Conservation (phyloP, 805 yeast species). For the Wickerhamomyces ciferrii region DNA sequence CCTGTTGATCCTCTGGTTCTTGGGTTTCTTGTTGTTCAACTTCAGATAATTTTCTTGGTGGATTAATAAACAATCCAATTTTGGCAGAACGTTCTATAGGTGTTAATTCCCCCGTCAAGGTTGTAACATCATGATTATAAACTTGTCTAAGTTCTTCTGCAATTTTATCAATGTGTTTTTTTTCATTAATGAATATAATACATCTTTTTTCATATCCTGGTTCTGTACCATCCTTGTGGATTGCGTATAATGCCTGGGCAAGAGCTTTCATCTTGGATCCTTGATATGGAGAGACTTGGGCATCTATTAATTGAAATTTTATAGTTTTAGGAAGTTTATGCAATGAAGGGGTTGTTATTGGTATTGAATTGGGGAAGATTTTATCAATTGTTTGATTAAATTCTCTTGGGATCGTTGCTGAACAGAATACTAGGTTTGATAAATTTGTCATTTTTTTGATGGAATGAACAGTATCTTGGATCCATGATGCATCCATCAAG, state of each 20-base stretch:
- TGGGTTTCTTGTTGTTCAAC: slow-evolving; percentile 18
- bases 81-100: slow-evolving; percentile 53
- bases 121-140: slow-evolving; percentile 55
- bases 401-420: slow-evolving; percentile 85
- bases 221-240: slow-evolving; percentile 80
- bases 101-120: slow-evolving; percentile 61
- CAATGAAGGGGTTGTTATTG: slow-evolving; percentile 73
- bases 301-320: slow-evolving; percentile 70
- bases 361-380: slow-evolving; percentile 58
- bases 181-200: slow-evolving; percentile 78
- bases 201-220: slow-evolving; percentile 70
- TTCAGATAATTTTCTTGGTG: slow-evolving; percentile 39
- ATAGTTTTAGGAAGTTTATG: slow-evolving; percentile 81
- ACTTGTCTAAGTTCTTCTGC: slow-evolving; percentile 45
- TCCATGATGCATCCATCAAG: slow-evolving; percentile 75
- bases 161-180: slow-evolving; percentile 54
- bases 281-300: slow-evolving; percentile 71
- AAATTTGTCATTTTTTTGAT: slow-evolving; percentile 47
- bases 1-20: slow-evolving; percentile 6
- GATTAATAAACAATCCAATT: slow-evolving; percentile 58
- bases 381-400: slow-evolving; percentile 58
- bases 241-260: slow-evolving; percentile 84
- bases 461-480: slow-evolving; percentile 54
- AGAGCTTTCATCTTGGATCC: slow-evolving; percentile 81
- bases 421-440: slow-evolving; percentile 66